Conservation (phyloP, 2,329 filamentous ascomycete genomes). For the Didymella exigua region DNA sequence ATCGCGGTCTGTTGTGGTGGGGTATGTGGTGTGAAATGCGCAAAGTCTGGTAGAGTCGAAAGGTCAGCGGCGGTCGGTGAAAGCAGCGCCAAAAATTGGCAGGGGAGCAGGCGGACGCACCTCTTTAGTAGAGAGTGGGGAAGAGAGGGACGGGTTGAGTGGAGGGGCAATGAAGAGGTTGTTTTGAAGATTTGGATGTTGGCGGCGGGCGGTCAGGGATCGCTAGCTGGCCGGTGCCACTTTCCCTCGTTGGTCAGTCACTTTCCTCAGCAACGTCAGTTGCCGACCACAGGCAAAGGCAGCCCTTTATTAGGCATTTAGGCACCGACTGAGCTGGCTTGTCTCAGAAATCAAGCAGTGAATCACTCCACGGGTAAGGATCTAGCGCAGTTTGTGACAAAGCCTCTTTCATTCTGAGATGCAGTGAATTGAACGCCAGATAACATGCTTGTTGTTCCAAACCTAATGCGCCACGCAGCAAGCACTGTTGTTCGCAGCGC, state of each 20-base stretch:
- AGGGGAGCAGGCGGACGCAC: constrained; percentile 32
- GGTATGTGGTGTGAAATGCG: constrained; percentile 38
- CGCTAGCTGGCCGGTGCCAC: constrained; percentile 14
- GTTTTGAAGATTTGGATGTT: constrained; percentile 22
- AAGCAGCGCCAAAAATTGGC: constrained; percentile 13
- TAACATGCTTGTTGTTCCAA: constrained; percentile 41
- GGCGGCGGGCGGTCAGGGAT: constrained; percentile 19
- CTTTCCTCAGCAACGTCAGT: constrained; percentile 19
- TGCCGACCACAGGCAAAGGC: constrained; percentile 22
- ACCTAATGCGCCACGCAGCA: constrained; percentile 46
- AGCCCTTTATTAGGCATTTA: too few species aligned
- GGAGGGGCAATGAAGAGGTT: constrained; percentile 27
- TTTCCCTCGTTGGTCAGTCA: constrained; percentile 10
- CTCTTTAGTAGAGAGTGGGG: constrained; percentile 37
- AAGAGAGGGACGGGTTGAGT: constrained; percentile 38
- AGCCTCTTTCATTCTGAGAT: neutral
- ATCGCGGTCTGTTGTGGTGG: constrained; percentile 41
- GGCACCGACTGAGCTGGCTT: constrained; percentile 28
- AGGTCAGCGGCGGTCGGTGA: constrained; percentile 29
- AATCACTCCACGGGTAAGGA: too few species aligned
- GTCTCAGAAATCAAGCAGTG: constrained; percentile 24
- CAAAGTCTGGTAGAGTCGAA: constrained; percentile 27
- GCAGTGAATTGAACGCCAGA: constrained; percentile 35
- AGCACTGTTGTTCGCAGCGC: constrained; percentile 26
- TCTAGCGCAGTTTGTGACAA: neutral